Evolutionary conservation across 768 basidiomycete species (phyloP).

Genomic region (Lactifluus volemus): DNA sequence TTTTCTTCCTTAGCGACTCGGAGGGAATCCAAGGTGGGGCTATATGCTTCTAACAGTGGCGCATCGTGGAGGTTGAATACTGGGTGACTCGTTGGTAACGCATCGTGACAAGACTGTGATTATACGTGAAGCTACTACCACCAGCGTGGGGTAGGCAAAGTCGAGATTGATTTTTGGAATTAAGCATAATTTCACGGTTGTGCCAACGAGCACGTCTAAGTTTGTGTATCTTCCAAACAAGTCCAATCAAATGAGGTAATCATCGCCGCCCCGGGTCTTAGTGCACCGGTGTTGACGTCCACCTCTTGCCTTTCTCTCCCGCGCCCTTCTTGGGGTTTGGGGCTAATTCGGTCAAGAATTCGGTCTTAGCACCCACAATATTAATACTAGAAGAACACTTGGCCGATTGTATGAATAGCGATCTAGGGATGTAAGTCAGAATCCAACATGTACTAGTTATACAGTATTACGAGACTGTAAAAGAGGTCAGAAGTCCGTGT

Average conservation of each 20-base stretch:
- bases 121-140: too few relatives aligned
- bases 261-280: too few relatives aligned
- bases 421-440: conserved; percentile 8
- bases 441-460: not conserved
- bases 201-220: too few relatives aligned
- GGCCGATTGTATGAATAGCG: not conserved
- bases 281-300: too few relatives aligned
- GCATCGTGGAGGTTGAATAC: conserved; percentile 13
- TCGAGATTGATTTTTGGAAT: too few relatives aligned
- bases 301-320: too few relatives aligned
- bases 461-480: not conserved
- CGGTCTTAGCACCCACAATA: not conserved
- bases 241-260: too few relatives aligned
- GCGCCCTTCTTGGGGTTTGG: not conserved
- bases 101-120: not conserved
- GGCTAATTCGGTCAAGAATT: not conserved
- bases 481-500: not conserved
- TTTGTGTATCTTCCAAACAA: too few relatives aligned
- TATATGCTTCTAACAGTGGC: not conserved
- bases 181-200: too few relatives aligned
- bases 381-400: not conserved
- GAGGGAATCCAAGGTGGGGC: conserved; percentile 26
- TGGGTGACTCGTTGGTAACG: conserved; percentile 14
- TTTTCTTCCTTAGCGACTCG: conserved; percentile 56
- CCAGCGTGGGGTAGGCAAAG: too few relatives aligned